Percentiles rank a stretch among this genome's conserved stretches.
Evolutionary conservation across 352 stramenopile species (phyloP).

Genomic region (Aphanomyces invadans): DNA sequence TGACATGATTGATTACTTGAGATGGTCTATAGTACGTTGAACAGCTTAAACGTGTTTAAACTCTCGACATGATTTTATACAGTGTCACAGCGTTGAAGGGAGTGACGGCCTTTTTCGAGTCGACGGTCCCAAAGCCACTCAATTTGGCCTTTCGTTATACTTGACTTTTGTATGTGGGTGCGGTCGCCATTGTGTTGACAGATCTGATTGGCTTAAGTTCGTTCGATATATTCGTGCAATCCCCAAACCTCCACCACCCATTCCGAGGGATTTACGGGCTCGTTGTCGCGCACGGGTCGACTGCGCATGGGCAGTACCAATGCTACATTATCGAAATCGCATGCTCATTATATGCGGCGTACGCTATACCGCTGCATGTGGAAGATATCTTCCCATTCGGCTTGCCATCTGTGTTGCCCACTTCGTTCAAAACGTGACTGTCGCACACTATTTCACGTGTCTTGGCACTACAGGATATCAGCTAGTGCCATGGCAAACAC

Average conservation of each 20-base stretch:
- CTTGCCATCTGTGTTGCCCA: no score
- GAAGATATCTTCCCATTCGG: no score
- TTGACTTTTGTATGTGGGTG: background rate
- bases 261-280: no score
- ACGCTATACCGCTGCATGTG: no score
- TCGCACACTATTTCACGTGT: no score
- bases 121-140: slow-evolving; percentile 6
- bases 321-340: no score
- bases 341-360: no score
- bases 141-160: background rate
- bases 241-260: background rate
- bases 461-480: no score
- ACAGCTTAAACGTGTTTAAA: background rate
- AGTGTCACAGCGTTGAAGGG: background rate
- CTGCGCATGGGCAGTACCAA: no score
- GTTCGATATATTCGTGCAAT: background rate
- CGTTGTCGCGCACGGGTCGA: no score
- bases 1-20: no score
- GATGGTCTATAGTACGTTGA: background rate
- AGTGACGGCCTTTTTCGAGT: background rate
- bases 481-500: background rate
- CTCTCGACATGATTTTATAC: background rate
- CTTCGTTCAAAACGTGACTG: no score
- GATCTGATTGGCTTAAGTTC: slow-evolving; percentile 1
- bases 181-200: background rate